Conservation (phyloP, 768 basidiomycete species). For the Leccinum uliginosum region DNA sequence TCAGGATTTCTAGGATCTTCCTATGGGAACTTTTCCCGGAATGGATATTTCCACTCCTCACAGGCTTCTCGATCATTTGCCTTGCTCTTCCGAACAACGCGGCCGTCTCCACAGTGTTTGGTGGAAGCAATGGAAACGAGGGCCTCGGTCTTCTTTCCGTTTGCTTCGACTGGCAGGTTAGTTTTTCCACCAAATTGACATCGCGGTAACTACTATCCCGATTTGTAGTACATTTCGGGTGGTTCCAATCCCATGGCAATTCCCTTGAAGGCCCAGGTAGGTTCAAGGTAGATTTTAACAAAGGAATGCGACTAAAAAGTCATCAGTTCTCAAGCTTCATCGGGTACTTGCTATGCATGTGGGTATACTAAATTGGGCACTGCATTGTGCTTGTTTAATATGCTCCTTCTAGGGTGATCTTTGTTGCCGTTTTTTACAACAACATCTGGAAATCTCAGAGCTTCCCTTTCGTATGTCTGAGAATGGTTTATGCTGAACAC, state of each 20-base stretch:
- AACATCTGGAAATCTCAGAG: conserved; percentile 56
- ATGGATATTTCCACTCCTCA: conserved; percentile 53
- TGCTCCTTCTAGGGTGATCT: conserved; percentile 28
- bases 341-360: conserved; percentile 54
- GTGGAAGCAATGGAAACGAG: conserved; percentile 59
- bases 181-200: conserved; percentile 21
- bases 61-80: conserved; percentile 60
- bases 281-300: neutral
- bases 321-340: conserved; percentile 40
- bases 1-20: conserved; percentile 34
- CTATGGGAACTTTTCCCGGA: conserved; percentile 25
- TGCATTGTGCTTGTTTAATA: neutral
- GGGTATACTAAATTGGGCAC: conserved; percentile 6
- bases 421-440: conserved; percentile 34
- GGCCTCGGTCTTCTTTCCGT: conserved; percentile 57
- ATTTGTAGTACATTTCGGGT: conserved; percentile 20
- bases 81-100: conserved; percentile 48
- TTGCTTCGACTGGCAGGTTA: conserved; percentile 57
- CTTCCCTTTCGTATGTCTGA: conserved; percentile 53
- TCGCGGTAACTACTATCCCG: neutral
- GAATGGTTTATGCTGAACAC: neutral
- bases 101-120: conserved; percentile 53
- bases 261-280: conserved; percentile 48
- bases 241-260: conserved; percentile 46
- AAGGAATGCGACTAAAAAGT: neutral